Conservation (phyloP, 371 early-diverging fungal species). For the Syncephalastrum sp. region DNA sequence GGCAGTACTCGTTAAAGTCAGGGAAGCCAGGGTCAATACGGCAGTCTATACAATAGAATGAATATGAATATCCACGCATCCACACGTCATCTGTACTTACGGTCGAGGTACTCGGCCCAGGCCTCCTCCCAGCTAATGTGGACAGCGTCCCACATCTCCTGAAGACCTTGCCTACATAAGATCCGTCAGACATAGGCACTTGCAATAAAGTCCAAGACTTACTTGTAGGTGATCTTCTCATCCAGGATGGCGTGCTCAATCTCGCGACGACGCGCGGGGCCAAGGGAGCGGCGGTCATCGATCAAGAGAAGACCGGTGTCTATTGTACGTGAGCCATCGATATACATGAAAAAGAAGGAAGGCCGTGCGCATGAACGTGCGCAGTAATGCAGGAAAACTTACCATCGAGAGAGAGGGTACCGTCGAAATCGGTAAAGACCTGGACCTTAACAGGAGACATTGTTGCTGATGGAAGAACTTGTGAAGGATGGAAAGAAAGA, state of each 20-base stretch:
- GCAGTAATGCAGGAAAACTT: background rate
- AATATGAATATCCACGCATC: background rate
- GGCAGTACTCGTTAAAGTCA: conserved; percentile 47
- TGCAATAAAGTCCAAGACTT: conserved; percentile 1
- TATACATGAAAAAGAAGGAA: background rate
- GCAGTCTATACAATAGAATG: conserved; percentile 26
- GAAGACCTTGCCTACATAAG: conserved; percentile 33
- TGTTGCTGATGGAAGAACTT: conserved; percentile 1
- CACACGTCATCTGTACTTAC: conserved; percentile 19
- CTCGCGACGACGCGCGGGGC: conserved; percentile 38
- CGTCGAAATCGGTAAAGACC: conserved; percentile 52
- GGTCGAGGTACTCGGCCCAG: conserved; percentile 46
- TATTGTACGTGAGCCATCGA: background rate
- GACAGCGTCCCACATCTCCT: conserved; percentile 63
- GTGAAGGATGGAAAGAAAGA: conserved; percentile 5
- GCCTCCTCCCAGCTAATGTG: conserved; percentile 61
- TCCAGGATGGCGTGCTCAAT: conserved; percentile 41
- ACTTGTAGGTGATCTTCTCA: conserved; percentile 44
- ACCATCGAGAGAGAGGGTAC: conserved; percentile 49
- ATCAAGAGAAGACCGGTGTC: conserved; percentile 47
- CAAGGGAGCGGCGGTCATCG: conserved; percentile 44
- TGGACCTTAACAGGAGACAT: conserved; percentile 27
- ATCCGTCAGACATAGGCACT: background rate
- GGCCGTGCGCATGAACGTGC: background rate
- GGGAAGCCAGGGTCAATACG: conserved; percentile 53